Evolutionary conservation across 148 eudicot genomes (phyloP).

Genomic region (Polygonum aviculare): DNA sequence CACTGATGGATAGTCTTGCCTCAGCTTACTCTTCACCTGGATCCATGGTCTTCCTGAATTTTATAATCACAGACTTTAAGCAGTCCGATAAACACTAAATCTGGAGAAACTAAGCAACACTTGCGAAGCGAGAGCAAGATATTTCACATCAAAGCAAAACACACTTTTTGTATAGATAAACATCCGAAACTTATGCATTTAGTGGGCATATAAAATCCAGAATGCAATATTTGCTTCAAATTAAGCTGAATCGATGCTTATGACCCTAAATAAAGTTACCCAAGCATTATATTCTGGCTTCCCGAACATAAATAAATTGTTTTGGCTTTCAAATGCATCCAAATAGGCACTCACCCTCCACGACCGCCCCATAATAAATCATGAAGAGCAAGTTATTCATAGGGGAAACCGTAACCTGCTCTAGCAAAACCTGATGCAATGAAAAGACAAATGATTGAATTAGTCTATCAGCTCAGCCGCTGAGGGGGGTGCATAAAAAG

Average conservation of each 20-base stretch:
- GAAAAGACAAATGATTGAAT: background rate
- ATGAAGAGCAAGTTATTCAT: conserved; percentile 77
- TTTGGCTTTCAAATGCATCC: background rate
- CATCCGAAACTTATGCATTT: no score
- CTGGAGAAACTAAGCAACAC: background rate
- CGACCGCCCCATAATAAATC: conserved; percentile 63
- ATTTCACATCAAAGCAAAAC: background rate
- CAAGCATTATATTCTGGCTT: no score
- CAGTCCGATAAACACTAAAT: background rate
- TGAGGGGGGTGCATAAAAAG: background rate
- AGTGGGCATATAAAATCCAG: no score
- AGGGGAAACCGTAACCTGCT: conserved; percentile 76
- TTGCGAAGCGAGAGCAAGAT: background rate
- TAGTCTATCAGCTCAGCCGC: background rate
- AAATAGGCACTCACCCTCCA: conserved; percentile 52
- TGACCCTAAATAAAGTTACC: no score
- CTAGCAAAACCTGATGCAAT: conserved; percentile 61
- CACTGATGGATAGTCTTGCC: conserved; percentile 73
- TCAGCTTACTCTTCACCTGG: conserved; percentile 66
- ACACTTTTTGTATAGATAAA: background rate
- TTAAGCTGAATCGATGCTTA: no score
- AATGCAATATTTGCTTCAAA: no score
- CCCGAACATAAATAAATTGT: no score
- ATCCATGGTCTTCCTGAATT: conserved; percentile 74
- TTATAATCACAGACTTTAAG: background rate